Evolutionary conservation across 2,329 filamentous ascomycete species (phyloP).

Genomic region (Arthrobotrys musiformis): DNA sequence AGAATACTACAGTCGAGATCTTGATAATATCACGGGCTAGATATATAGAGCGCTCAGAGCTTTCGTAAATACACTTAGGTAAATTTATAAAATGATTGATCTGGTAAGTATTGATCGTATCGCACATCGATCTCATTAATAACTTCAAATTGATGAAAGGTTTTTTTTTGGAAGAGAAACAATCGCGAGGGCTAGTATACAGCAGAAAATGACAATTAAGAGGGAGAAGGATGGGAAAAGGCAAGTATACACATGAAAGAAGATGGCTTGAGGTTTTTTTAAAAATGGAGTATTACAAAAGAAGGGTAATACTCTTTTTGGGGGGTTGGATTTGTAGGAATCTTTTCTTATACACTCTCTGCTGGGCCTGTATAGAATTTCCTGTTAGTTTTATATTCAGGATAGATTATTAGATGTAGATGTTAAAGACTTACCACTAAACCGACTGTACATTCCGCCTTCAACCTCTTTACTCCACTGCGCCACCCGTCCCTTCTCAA

Average conservation of each 20-base stretch:
- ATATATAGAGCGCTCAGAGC: no score
- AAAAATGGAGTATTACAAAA: background rate
- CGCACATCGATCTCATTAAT: background rate
- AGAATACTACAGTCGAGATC: no score
- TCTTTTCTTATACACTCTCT: constrained; percentile 50
- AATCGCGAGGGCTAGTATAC: constrained; percentile 7
- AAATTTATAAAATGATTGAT: no score
- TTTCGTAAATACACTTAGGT: no score
- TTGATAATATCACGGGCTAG: no score
- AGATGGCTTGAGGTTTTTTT: no score
- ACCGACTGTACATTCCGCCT: constrained; percentile 54
- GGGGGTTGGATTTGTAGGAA: background rate
- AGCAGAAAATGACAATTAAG: background rate
- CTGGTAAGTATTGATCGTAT: background rate
- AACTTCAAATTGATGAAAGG: background rate
- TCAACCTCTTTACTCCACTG: constrained; percentile 68
- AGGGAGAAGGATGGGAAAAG: background rate
- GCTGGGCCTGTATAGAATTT: constrained; percentile 30
- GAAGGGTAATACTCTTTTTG: background rate
- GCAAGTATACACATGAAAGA: background rate
- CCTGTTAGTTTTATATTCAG: constrained; percentile 1
- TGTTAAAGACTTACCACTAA: constrained; percentile 40
- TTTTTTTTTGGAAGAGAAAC: no score
- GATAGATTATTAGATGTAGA: background rate
- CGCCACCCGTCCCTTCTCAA: constrained; percentile 71